A percentile compares a stretch with the other conserved stretches of the same genome.
Evolutionary conservation across 1,139 yeast genomes (phyloP).

Genomic region (Pichiaceae sp.): DNA sequence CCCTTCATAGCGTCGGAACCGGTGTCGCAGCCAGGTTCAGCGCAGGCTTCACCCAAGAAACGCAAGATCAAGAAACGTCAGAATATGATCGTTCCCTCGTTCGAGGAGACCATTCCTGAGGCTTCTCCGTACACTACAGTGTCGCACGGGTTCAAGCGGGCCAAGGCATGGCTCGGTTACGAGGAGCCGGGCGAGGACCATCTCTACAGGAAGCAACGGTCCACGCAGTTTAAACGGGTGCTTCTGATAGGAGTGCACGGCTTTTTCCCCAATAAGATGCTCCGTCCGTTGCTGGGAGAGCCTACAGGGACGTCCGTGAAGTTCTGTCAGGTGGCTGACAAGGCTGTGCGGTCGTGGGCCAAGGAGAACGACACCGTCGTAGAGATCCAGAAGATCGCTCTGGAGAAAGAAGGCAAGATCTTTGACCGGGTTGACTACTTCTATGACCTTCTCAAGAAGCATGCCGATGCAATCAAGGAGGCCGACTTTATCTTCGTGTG

Average conservation of each 20-base stretch:
- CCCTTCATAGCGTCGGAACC: not conserved
- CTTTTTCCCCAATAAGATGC: conserved; percentile 80
- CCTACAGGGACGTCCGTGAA: conserved; percentile 89
- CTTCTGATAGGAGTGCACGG: conserved; percentile 93
- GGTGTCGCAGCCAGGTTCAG: conserved; percentile 18
- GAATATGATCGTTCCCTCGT: conserved; percentile 26
- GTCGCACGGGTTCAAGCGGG: conserved; percentile 8
- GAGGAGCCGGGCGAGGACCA: conserved; percentile 12
- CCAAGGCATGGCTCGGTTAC: conserved; percentile 13
- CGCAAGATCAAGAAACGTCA: conserved; percentile 1
- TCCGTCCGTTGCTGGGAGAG: conserved; percentile 80
- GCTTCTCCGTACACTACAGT: conserved; percentile 12
- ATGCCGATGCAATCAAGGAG: conserved; percentile 59
- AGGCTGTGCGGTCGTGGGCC: conserved; percentile 68
- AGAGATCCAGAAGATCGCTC: conserved; percentile 79
- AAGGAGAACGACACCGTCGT: conserved; percentile 43
- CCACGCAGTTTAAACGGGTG: conserved; percentile 34
- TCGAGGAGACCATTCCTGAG: conserved; percentile 24
- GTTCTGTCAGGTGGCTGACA: conserved; percentile 82
- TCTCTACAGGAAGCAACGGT: conserved; percentile 20
- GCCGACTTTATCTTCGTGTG: conserved; percentile 88
- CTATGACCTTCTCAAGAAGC: conserved; percentile 60
- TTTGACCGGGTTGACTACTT: conserved; percentile 79
- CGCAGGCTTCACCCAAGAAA: conserved; percentile 12
- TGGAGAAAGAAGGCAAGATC: conserved; percentile 89